Evolutionary conservation across 768 basidiomycete species (phyloP).

Genomic region (Dendrothele bispora): DNA sequence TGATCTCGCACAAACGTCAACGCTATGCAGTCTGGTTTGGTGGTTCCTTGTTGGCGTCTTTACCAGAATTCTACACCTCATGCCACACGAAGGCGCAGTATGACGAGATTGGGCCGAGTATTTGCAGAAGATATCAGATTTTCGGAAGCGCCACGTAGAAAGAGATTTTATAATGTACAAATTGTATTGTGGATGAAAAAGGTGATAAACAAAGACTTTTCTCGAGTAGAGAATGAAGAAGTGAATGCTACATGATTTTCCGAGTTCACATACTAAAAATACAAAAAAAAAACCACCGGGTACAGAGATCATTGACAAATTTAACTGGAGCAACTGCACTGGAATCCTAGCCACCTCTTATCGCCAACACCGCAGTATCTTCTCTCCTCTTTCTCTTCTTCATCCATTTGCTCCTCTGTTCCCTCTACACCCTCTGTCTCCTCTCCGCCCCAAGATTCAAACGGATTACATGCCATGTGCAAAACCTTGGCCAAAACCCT

Average conservation of each 20-base stretch:
- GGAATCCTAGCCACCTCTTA: slow-evolving; percentile 79
- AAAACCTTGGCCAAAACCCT: slow-evolving; percentile 77
- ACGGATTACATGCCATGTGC: slow-evolving; percentile 87
- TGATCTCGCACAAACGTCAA: slow-evolving; percentile 98
- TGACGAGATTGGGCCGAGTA: slow-evolving; percentile 89
- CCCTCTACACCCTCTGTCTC: slow-evolving; percentile 30
- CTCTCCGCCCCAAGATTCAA: slow-evolving; percentile 85
- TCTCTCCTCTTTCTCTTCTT: slow-evolving; percentile 68
- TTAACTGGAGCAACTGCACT: slow-evolving; percentile 91
- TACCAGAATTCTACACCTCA: slow-evolving; percentile 95
- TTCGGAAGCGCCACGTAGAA: slow-evolving; percentile 83
- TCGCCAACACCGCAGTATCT: slow-evolving; percentile 79
- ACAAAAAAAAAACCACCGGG: too few relatives aligned
- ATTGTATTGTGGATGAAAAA: neutral
- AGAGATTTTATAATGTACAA: slow-evolving; percentile 4
- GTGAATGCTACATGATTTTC: too few relatives aligned
- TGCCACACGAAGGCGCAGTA: slow-evolving; percentile 96
- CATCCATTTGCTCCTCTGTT: slow-evolving; percentile 45
- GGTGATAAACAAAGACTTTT: too few relatives aligned
- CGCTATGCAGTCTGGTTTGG: slow-evolving; percentile 98
- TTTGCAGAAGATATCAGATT: slow-evolving; percentile 90
- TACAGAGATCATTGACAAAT: too few relatives aligned
- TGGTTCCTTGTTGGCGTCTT: slow-evolving; percentile 89
- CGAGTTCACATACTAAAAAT: too few relatives aligned
- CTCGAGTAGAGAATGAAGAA: too few relatives aligned